Evolutionary conservation across 768 basidiomycete genomes (phyloP).

Genomic region (Mycena venus): DNA sequence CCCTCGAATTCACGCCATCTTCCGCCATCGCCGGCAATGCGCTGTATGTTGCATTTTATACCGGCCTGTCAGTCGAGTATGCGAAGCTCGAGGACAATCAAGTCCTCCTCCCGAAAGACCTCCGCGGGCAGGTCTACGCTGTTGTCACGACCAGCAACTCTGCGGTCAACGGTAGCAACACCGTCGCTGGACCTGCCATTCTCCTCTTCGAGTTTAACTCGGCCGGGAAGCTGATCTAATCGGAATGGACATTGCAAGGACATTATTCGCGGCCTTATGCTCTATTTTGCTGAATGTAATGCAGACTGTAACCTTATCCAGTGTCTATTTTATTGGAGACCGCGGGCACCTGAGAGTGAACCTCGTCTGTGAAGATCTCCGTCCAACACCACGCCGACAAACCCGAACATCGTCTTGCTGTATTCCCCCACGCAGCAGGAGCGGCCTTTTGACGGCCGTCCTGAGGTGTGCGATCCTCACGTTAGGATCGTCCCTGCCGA

Average conservation of each 20-base stretch:
- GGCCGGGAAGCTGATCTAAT: conserved; percentile 1
- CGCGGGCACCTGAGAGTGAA: background rate
- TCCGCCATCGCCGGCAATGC: conserved; percentile 40
- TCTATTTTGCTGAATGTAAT: too few relatives aligned
- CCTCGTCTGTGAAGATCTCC: conserved; percentile 42
- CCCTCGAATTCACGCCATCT: conserved; percentile 27
- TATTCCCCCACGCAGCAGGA: conserved; percentile 90
- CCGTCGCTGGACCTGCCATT: conserved; percentile 62
- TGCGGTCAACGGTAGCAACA: conserved; percentile 51
- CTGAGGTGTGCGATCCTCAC: conserved; percentile 86
- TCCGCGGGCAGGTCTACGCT: conserved; percentile 64
- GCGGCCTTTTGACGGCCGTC: conserved; percentile 80
- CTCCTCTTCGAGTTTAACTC: conserved; percentile 33
- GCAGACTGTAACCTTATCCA: too few relatives aligned
- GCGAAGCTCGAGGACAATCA: conserved; percentile 46
- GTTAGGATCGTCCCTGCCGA: conserved; percentile 98
- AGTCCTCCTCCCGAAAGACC: conserved; percentile 50
- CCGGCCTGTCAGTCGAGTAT: conserved; percentile 55
- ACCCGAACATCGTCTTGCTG: conserved; percentile 85
- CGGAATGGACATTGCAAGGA: background rate
- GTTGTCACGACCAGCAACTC: conserved; percentile 53
- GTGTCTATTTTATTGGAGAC: too few relatives aligned
- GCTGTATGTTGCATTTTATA: conserved; percentile 57
- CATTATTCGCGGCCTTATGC: too few relatives aligned
- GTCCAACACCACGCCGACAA: conserved; percentile 49